Percentiles rank a stretch among this genome's conserved stretches.
Evolutionary conservation across 2,329 filamentous ascomycete genomes (phyloP).

Genomic region (Sclerotinia spermophila): DNA sequence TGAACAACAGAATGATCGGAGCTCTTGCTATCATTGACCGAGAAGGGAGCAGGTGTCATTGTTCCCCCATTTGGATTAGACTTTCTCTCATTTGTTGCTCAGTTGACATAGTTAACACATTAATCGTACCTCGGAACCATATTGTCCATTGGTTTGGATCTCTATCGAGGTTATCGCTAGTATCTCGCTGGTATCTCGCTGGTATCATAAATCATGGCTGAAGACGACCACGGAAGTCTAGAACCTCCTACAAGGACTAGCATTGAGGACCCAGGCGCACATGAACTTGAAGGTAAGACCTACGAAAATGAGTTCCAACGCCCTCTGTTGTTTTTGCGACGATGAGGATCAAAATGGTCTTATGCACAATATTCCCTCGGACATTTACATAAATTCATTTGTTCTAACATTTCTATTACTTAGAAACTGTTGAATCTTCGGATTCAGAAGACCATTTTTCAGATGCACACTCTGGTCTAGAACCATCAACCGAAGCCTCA

Average conservation of each 20-base stretch:
- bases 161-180: slow-evolving; percentile 1
- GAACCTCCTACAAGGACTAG: slow-evolving; percentile 42
- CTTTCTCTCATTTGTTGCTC: slow-evolving; percentile 3
- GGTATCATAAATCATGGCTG: slow-evolving; percentile 28
- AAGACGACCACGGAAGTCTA: slow-evolving; percentile 39
- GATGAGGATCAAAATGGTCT: background rate
- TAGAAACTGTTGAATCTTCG: slow-evolving; percentile 45
- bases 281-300: slow-evolving; percentile 50
- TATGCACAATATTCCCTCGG: background rate
- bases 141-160: background rate
- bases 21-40: slow-evolving; percentile 7
- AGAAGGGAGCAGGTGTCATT: slow-evolving; percentile 14
- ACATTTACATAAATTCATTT: background rate
- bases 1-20: slow-evolving; percentile 12
- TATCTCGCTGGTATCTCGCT: background rate
- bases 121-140: background rate
- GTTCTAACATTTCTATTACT: slow-evolving; percentile 14
- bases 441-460: slow-evolving; percentile 68
- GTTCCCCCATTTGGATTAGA: background rate
- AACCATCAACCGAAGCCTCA: slow-evolving; percentile 46
- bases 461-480: slow-evolving; percentile 55
- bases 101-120: slow-evolving; percentile 6
- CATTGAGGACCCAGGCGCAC: slow-evolving; percentile 55
- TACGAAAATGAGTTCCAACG: background rate
- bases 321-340: background rate